Evolutionary conservation across 106 monocot species (phyloP), one percentile per base, ranked within the genome.

Genomic region (Dioscorea dumetorum): DNA sequence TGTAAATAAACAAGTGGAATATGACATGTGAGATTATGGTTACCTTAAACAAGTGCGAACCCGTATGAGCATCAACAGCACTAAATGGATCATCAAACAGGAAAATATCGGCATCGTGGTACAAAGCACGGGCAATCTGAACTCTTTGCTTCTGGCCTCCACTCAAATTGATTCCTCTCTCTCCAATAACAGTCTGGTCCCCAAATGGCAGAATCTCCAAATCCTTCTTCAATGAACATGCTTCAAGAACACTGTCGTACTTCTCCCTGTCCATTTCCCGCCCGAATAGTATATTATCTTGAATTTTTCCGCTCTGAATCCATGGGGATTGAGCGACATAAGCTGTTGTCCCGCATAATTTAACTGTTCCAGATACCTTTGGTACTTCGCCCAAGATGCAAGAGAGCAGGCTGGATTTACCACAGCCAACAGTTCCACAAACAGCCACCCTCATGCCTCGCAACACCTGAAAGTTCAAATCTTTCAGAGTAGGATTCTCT

Each of bases 81-180:
- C 91, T 99, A 63, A 99, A 99, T 33, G 91, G 92, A 74, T 99
- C 97, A 70, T 99, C 97, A 70, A 91, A 82, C 4, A 99, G 76
- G 73, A 67, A 88, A 31, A 97, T 79, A 57, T 97, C 95, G 8
- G 91, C 88, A 62, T 87, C 88, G 50, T 97, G 88, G 73, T 97
- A 97, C 18, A 97, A 63, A 50, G 95, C 95, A 15, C 95, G 85
- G 12, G 95, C 95, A 67, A 97, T 91, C 67, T 97, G 88, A 6
- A 97, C 77, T 49, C 95, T 85, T 58, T 97, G 95, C 76, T 97
- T 97, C 76, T 97, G 95, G 18, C 91, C 95, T 8, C 95, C 95
- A 72, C 95, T 97, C 68, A 97, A 50, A 66, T 97, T 91, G 69
- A 97, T 97, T 18, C 95, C 95, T 68, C 91, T 83, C 62, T 97